phyloP scores from a whole-genome alignment of 768 basidiomycete genomes.

The Epithele typhae region DNA sequence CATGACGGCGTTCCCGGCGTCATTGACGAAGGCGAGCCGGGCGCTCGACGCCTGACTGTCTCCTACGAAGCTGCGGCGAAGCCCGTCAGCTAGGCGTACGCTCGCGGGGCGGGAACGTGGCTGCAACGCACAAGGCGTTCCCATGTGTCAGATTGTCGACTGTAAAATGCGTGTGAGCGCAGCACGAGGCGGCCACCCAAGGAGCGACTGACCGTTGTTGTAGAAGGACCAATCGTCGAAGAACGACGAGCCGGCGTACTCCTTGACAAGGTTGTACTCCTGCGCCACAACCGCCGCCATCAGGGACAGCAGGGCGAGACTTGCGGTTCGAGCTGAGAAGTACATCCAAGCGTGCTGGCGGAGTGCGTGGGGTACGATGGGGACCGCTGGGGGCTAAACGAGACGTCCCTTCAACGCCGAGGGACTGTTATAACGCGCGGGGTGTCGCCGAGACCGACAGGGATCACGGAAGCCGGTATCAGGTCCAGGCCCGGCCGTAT shows the following conservation, averaged over 20 bases:
- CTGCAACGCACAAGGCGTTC: constrained; percentile 47
- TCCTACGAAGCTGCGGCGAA: constrained; percentile 41
- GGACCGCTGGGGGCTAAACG: too few relatives aligned
- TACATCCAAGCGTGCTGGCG: too few relatives aligned
- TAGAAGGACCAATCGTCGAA: constrained; percentile 70
- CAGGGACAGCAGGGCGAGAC: constrained; percentile 8
- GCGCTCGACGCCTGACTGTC: constrained; percentile 37
- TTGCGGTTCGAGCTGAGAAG: neutral
- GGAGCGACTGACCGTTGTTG: constrained; percentile 40
- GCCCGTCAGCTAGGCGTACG: neutral
- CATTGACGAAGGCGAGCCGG: constrained; percentile 59
- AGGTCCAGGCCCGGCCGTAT: too few relatives aligned
- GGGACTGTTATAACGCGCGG: too few relatives aligned
- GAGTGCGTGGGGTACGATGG: too few relatives aligned
- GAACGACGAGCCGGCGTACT: constrained; percentile 57
- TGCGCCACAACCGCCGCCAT: constrained; percentile 5
- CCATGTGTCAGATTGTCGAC: constrained; percentile 71
- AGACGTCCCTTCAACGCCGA: too few relatives aligned
- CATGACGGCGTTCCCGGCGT: constrained; percentile 70
- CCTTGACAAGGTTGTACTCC: constrained; percentile 48
- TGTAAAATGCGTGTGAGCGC: constrained; percentile 20
- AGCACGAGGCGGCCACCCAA: too few relatives aligned
- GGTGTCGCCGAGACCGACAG: too few relatives aligned
- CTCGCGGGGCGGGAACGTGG: neutral
- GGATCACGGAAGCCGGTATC: neutral